Conservation (phyloP, 495 filamentous ascomycete genomes). For the Tuber microsphaerosporum region DNA sequence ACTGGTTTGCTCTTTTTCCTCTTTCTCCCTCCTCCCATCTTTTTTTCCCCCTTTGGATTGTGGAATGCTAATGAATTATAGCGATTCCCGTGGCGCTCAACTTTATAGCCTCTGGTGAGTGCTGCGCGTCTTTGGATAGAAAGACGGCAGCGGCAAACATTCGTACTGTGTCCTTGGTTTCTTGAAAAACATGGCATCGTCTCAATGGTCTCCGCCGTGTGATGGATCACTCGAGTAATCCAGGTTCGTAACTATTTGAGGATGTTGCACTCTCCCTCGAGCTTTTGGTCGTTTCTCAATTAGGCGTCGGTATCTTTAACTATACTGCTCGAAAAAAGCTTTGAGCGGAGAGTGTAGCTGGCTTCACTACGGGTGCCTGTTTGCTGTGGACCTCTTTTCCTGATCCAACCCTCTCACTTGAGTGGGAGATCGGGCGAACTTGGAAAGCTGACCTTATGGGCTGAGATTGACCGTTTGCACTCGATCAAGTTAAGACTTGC, state of each 20-base stretch:
- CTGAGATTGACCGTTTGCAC: slow-evolving; percentile 88
- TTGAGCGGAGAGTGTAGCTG: slow-evolving; percentile 46
- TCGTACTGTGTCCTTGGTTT: neutral
- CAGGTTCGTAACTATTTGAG: slow-evolving; percentile 48
- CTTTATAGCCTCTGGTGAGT: slow-evolving; percentile 81
- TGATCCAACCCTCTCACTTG: slow-evolving; percentile 25
- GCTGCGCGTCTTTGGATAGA: slow-evolving; percentile 33
- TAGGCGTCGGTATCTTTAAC: neutral
- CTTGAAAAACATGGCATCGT: slow-evolving; percentile 44
- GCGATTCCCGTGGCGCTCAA: slow-evolving; percentile 68
- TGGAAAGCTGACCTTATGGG: slow-evolving; percentile 46
- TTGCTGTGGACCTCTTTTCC: slow-evolving; percentile 15
- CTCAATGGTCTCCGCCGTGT: slow-evolving; percentile 40
- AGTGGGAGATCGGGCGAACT: slow-evolving; percentile 34
- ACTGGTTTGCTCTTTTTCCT: slow-evolving; percentile 50
- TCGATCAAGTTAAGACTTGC: slow-evolving; percentile 95
- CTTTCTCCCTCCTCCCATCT: neutral
- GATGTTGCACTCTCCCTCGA: slow-evolving; percentile 28
- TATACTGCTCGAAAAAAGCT: slow-evolving; percentile 6
- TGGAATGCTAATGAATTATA: slow-evolving; percentile 42
- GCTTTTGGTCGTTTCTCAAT: neutral
- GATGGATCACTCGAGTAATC: slow-evolving; percentile 36
- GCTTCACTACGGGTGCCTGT: slow-evolving; percentile 82
- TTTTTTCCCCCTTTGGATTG: neutral
- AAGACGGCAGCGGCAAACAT: slow-evolving; percentile 41